Evolutionary conservation across 2,329 filamentous ascomycete genomes (phyloP), one percentile per base, ranked within the genome.

Genomic region (Furcasterigmium sp.): DNA sequence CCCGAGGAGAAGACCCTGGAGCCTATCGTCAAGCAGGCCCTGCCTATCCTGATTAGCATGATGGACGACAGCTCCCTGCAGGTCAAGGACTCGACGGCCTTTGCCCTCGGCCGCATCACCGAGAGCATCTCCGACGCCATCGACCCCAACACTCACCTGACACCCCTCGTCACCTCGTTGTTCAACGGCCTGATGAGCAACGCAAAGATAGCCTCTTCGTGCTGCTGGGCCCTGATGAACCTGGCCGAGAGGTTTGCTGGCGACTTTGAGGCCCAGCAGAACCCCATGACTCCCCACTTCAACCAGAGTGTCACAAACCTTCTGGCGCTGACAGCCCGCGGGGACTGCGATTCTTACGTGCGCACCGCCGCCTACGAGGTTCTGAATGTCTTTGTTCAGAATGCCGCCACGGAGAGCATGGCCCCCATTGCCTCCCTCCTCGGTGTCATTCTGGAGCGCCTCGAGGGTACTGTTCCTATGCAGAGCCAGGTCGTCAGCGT

Each of bases 211-310:
- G 93, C 91, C 25, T 84, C 89, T 43, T 98, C 93, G 23, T 97
- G 93, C 81, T 98, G 93, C 72, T 96, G 94, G 93, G 91, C 93
- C 25, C 72, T 98, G 53, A 97, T 98, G 88, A 98, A 97, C 69
- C 72, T 98, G 60, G 91, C 93, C 10, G 93, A 98, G 62, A 85
- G 91, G 48, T 98, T 97, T 62, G 87, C 90, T 23, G 89, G 90
- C 45, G 91, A 96, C 43, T 77, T 84, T 44, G 88, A 87, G 39
- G 85, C 84, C 47, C 56, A 73, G 34, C 73, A 84, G 56, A 98
- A 97, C 69, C 78, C 89, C 35, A 75, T 98, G 39, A 95, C 91
- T 3, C 82, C 84, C 49, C 89, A 96, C 69, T 98, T 98, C 72
- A 85, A 95, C 68, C 81, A 91, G 57, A 95, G 91, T 61, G 85